Evolutionary conservation across 495 filamentous ascomycete genomes (phyloP).

Genomic region (Schizothecium vesticola): DNA sequence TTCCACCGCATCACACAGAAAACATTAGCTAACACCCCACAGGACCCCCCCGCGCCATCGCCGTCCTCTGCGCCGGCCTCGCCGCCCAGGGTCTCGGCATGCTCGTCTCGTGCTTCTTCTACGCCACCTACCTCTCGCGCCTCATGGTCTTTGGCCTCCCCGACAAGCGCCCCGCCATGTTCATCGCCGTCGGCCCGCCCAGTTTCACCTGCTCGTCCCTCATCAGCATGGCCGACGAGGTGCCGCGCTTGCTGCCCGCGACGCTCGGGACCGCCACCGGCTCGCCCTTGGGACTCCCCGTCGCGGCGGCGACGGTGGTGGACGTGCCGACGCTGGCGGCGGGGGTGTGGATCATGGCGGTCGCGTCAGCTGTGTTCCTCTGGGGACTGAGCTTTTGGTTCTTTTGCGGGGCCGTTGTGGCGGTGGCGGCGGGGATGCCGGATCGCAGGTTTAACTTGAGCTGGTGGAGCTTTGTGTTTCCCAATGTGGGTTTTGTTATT

Average conservation of each 20-base stretch:
- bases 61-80: slow-evolving; percentile 45
- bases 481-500: slow-evolving; percentile 53
- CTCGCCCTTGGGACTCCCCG: background rate
- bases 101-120: slow-evolving; percentile 46
- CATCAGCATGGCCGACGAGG: slow-evolving; percentile 55
- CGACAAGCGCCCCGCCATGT: slow-evolving; percentile 57
- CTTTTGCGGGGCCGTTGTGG: slow-evolving; percentile 55
- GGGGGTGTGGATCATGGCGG: slow-evolving; percentile 45
- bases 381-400: slow-evolving; percentile 72
- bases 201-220: slow-evolving; percentile 66
- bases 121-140: slow-evolving; percentile 52
- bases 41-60: slow-evolving; percentile 34
- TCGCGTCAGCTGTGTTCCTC: slow-evolving; percentile 54
- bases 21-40: background rate
- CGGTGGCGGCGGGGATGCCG: slow-evolving; percentile 45
- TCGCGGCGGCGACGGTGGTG: background rate
- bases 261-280: background rate
- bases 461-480: slow-evolving; percentile 56
- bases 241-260: slow-evolving; percentile 19
- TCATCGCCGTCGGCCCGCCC: slow-evolving; percentile 65
- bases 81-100: slow-evolving; percentile 50
- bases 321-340: slow-evolving; percentile 22
- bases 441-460: slow-evolving; percentile 50
- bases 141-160: slow-evolving; percentile 57
- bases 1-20: no score